These are phyloP conservation scores for Penicillium pancosmium DNA, from an alignment of 495 filamentous ascomycete genomes.

Conservation along the genomic window DNA sequence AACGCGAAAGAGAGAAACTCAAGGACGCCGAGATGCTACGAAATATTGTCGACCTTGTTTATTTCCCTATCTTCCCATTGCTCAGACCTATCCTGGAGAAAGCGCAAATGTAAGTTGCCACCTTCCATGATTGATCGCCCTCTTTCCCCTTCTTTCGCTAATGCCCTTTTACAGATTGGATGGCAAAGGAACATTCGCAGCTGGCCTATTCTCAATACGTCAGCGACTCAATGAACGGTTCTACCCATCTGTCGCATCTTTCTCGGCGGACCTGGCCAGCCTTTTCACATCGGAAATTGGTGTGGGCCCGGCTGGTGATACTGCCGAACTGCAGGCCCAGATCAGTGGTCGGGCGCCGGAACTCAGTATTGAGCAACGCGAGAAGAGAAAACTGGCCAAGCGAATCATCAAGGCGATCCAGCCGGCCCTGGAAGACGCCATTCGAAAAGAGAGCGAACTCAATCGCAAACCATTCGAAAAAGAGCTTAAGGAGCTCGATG, in stretches of 20 bases:
- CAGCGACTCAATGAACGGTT: conserved; percentile 67
- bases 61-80: conserved; percentile 82
- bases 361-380: conserved; percentile 65
- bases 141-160: conserved; percentile 29
- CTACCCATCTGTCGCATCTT: conserved; percentile 74
- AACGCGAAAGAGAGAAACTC: conserved; percentile 74
- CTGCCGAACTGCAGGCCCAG: conserved; percentile 54
- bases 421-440: conserved; percentile 72
- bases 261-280: conserved; percentile 70
- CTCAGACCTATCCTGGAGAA: conserved; percentile 81
- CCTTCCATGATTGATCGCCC: conserved; percentile 6
- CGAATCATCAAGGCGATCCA: conserved; percentile 82
- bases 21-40: conserved; percentile 74
- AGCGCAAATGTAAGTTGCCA: conserved; percentile 63
- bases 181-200: conserved; percentile 67
- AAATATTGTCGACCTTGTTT: conserved; percentile 79
- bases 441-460: conserved; percentile 78
- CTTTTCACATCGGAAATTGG: conserved; percentile 71
- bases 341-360: conserved; percentile 55
- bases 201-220: conserved; percentile 64
- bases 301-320: conserved; percentile 53
- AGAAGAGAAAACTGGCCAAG: conserved; percentile 72
- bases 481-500: conserved; percentile 71
- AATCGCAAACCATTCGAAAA: conserved; percentile 68
- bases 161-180: conserved; percentile 64